These are phyloP conservation scores for Friedmanniomyces endolithicus DNA, from an alignment of 495 filamentous ascomycete genomes.

Conservation along the genomic window DNA sequence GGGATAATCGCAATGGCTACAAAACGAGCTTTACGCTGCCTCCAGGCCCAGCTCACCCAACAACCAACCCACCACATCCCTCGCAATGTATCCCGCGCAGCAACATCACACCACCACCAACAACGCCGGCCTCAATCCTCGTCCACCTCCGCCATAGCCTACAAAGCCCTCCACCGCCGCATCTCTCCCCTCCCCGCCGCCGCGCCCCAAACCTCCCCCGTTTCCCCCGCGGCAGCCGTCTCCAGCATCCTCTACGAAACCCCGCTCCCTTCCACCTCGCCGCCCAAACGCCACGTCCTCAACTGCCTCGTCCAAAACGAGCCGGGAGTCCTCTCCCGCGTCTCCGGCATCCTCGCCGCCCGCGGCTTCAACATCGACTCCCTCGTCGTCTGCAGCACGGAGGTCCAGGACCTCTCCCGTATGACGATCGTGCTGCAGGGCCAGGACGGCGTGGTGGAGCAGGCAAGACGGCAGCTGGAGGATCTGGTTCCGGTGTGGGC, in stretches of 20 bases:
- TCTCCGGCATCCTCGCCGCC: slow-evolving; percentile 91
- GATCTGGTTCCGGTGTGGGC: slow-evolving; percentile 98
- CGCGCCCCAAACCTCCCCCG: slow-evolving; percentile 57
- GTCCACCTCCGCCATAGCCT: slow-evolving; percentile 86
- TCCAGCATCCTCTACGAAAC: slow-evolving; percentile 99
- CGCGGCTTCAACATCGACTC: slow-evolving; percentile 99
- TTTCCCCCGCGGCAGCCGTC: slow-evolving; percentile 91
- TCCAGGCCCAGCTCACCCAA: slow-evolving; percentile 18
- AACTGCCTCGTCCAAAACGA: slow-evolving; percentile 99
- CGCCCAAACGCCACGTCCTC: slow-evolving; percentile 86
- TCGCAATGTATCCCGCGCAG: slow-evolving; percentile 11
- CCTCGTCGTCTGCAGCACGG: slow-evolving; percentile 91
- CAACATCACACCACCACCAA: slow-evolving; percentile 13
- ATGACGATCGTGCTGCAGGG: slow-evolving; percentile 98
- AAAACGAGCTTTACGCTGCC: slow-evolving; percentile 27
- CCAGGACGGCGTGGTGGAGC: slow-evolving; percentile 94
- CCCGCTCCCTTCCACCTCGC: slow-evolving; percentile 65
- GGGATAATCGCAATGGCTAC: slow-evolving; percentile 25
- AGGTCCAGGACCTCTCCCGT: slow-evolving; percentile 91
- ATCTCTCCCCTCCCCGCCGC: slow-evolving; percentile 58
- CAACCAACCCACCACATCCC: not conserved
- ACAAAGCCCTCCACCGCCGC: slow-evolving; percentile 92
- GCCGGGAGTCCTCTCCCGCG: slow-evolving; percentile 88
- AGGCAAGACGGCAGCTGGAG: slow-evolving; percentile 88
- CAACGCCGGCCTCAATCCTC: slow-evolving; percentile 33